Evolutionary conservation across 345 rosid species (phyloP), one percentile per base, ranked within the genome.

Genomic region (Aethionema arabicum): DNA sequence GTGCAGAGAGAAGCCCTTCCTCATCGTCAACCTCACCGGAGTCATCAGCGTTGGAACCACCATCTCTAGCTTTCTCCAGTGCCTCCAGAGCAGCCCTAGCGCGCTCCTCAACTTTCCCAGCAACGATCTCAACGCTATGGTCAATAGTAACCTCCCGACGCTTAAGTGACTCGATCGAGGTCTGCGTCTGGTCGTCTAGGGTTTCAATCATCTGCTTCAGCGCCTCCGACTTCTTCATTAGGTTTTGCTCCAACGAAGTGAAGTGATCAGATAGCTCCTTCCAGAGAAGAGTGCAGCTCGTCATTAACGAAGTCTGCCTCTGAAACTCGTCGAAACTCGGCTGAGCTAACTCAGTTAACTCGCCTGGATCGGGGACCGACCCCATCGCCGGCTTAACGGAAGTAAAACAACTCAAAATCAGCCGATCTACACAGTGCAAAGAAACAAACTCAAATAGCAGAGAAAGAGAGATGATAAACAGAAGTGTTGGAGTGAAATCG

Each of bases 241-340:
- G 75, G 41, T 87, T 76, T 63, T 84, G 88, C 60, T 93, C 99
- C 2, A 93, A 70, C 7, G 95, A 77, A 35, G 87, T 81, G 78
- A 93, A 87, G 80, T 90, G 99, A 71, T 93, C 99, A 15, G 99
- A 93, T 59, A 93, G 97, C 70, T 93, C 99, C 60, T 87, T 83
- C 99, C 99, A 93, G 32, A 93, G 85, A 30, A 93, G 96, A 32
- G 96, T 90, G 69, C 99, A 93, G 86, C 91, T 85, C n/a, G 90
- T 85, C 99, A 93, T 93, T 63, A 93, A 70, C 12, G 99, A 90
- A 31, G 95, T 69, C 61, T 93, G 99, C 35, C 86, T 78, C 83
- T 90, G 90, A 78, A 93, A 93, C 73, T 93, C 97, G 53, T 90
- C 99, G 78, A 93, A 93, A 65, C 87, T 81, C 69, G 96, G 95